These are phyloP conservation scores for Angomonas ambiguus DNA, from an alignment of 208 protist genomes.

Conservation along the genomic window DNA sequence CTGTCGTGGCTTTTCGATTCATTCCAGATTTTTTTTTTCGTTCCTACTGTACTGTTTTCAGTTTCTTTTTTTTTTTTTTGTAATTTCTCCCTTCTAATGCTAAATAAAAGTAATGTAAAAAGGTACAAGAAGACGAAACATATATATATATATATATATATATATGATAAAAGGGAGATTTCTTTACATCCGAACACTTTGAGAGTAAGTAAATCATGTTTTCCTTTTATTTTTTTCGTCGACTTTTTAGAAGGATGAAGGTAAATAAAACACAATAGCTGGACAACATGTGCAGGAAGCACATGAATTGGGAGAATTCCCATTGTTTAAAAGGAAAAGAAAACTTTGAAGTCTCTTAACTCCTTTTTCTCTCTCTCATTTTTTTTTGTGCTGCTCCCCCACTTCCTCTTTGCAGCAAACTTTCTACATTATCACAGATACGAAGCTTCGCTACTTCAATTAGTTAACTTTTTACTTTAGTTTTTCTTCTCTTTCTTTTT, in stretches of 20 bases:
- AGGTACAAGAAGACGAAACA: no score
- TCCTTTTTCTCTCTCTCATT: constrained; percentile 4
- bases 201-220: no score
- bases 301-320: neutral
- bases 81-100: no score
- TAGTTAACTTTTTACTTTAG: neutral
- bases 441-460: neutral
- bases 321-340: neutral
- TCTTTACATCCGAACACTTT: no score
- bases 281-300: no score
- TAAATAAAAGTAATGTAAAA: no score
- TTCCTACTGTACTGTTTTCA: neutral
- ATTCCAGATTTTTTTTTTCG: neutral
- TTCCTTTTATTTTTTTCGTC: constrained; percentile 5
- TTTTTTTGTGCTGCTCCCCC: neutral
- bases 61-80: constrained; percentile 12
- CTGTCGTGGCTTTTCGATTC: no score
- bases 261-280: no score
- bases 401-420: neutral
- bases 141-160: no score
- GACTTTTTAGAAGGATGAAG: no score
- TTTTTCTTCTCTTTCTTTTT: constrained; percentile 9
- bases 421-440: neutral
- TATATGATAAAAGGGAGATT: no score
- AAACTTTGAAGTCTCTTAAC: neutral